A percentile compares a stretch with the other conserved stretches of the same genome.
These are phyloP conservation scores for Paraphaeosphaeria sporulosa DNA, from an alignment of 2,329 filamentous ascomycete species.

Conservation along the genomic window DNA sequence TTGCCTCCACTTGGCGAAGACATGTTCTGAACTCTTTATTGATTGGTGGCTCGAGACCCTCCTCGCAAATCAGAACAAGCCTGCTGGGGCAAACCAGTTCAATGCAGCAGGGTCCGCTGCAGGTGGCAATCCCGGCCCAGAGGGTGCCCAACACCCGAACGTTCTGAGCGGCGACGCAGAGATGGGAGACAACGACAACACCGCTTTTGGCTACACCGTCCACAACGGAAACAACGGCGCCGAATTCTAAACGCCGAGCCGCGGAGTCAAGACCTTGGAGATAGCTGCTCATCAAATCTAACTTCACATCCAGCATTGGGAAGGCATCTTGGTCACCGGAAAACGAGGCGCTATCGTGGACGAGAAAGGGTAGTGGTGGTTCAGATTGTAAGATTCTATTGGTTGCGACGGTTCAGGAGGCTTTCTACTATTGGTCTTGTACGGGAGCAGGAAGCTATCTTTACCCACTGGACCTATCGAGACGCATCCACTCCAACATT, in stretches of 20 bases:
- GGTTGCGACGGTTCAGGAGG: background rate
- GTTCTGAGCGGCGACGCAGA: constrained; percentile 55
- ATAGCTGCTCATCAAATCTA: constrained; percentile 17
- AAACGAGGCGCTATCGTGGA: constrained; percentile 28
- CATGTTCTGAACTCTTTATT: constrained; percentile 59
- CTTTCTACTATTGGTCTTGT: constrained; percentile 1
- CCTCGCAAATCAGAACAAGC: constrained; percentile 72
- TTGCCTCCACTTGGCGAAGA: constrained; percentile 50
- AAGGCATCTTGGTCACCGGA: constrained; percentile 31
- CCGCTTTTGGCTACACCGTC: constrained; percentile 52
- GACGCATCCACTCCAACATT: constrained; percentile 6
- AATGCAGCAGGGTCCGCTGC: constrained; percentile 44
- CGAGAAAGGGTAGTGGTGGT: constrained; percentile 11
- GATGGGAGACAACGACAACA: constrained; percentile 51
- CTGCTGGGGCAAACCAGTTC: constrained; percentile 55
- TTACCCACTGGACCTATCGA: background rate
- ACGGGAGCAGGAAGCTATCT: constrained; percentile 8
- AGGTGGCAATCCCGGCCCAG: constrained; percentile 42
- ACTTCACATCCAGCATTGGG: constrained; percentile 15
- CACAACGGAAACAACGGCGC: constrained; percentile 51
- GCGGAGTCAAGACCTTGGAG: constrained; percentile 24
- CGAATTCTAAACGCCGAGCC: constrained; percentile 46
- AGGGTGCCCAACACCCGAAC: constrained; percentile 51
- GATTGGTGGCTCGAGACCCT: constrained; percentile 73
- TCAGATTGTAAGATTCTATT: constrained; percentile 31